Conservation (phyloP, 345 rosid species). For the rapeseed (Brassica napus) region Da-Ae NC_063444.1:3664001-3664500, state of each 20-base stretch:
- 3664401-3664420: not conserved
- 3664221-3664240: slow-evolving; percentile 10
- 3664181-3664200: not conserved
- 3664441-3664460: not conserved
- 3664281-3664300: slow-evolving; percentile 24
- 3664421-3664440: not conserved
- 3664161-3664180: not conserved
- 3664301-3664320: not conserved
- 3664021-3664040: not conserved
- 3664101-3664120: slow-evolving; percentile 12
- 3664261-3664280: slow-evolving; percentile 17
- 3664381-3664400: not conserved
- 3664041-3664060: slow-evolving; percentile 24
- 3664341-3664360: not conserved
- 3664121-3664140: slow-evolving; percentile 9
- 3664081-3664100: slow-evolving; percentile 36
- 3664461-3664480: not conserved
- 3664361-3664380: not conserved
- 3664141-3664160: not conserved
- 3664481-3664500: not conserved
- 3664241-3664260: slow-evolving; percentile 32
- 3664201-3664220: slow-evolving; percentile 18
- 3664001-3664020: not conserved
- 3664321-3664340: not conserved
- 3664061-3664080: slow-evolving; percentile 12